Evolutionary conservation across 129 eudicot genomes (phyloP).

Genomic region (Calendula officinalis): DNA sequence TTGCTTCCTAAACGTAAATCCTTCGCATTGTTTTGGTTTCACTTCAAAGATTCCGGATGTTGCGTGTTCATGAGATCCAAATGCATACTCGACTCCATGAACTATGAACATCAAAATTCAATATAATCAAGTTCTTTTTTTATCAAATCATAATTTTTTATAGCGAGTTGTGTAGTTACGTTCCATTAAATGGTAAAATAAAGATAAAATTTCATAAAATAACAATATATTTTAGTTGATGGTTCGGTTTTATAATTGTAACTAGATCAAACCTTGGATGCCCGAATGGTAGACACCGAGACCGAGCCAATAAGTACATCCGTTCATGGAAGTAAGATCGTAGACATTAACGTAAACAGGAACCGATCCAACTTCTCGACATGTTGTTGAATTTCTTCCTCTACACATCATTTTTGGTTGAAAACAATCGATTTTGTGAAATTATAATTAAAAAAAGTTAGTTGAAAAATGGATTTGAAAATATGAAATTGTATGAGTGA

Average conservation of each 20-base stretch:
- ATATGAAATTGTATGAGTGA: slow-evolving; percentile 1
- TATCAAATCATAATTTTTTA: no score
- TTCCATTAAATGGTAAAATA: background rate
- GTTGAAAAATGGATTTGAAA: background rate
- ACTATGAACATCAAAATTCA: slow-evolving; percentile 36
- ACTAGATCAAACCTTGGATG: slow-evolving; percentile 57
- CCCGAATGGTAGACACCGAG: slow-evolving; percentile 91
- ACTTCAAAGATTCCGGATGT: slow-evolving; percentile 78
- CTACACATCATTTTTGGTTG: slow-evolving; percentile 51
- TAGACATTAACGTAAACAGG: slow-evolving; percentile 71
- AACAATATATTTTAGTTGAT: background rate
- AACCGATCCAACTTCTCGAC: slow-evolving; percentile 46
- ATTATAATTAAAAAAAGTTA: background rate
- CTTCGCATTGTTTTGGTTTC: slow-evolving; percentile 68
- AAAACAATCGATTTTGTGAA: background rate
- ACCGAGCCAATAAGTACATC: slow-evolving; percentile 83
- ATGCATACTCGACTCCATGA: slow-evolving; percentile 93
- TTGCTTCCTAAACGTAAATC: slow-evolving; percentile 66
- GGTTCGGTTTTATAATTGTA: no score
- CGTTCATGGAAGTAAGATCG: slow-evolving; percentile 72
- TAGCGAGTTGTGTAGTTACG: background rate
- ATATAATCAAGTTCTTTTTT: background rate
- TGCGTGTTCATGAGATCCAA: slow-evolving; percentile 73
- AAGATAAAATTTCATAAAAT: no score
- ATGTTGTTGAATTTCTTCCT: slow-evolving; percentile 41